These are phyloP conservation scores for Acephala macrosclerotiorum DNA, from an alignment of 2,329 filamentous ascomycete genomes.

Conservation along the genomic window DNA sequence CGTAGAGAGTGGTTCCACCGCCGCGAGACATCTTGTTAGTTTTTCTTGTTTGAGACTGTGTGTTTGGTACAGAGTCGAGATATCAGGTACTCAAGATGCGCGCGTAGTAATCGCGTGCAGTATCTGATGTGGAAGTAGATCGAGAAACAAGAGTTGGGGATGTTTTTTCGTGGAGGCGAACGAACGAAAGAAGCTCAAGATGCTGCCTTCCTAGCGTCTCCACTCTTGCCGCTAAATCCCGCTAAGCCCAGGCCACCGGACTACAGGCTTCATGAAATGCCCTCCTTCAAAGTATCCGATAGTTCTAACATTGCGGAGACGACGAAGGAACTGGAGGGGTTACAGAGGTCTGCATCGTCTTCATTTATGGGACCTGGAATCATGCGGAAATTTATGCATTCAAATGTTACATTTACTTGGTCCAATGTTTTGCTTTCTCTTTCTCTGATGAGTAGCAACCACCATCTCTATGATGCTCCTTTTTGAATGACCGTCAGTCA, in stretches of 20 bases:
- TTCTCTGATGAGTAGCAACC: slow-evolving; percentile 6
- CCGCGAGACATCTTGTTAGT: slow-evolving; percentile 80
- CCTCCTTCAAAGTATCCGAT: no score
- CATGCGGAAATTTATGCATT: not conserved
- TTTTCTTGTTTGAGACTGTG: not conserved
- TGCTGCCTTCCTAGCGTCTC: not conserved
- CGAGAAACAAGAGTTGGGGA: slow-evolving; percentile 1
- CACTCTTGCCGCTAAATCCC: not conserved
- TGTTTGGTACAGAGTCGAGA: not conserved
- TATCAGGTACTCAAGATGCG: slow-evolving; percentile 3
- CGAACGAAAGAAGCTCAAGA: not conserved
- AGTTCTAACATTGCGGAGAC: no score
- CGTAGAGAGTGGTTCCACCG: slow-evolving; percentile 87
- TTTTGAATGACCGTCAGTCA: slow-evolving; percentile 28
- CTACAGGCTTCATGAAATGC: no score
- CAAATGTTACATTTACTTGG: not conserved
- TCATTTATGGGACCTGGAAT: not conserved
- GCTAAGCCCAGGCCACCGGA: not conserved
- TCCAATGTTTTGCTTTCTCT: slow-evolving; percentile 6
- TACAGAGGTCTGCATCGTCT: no score
- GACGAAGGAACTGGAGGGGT: no score
- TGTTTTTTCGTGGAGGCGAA: not conserved
- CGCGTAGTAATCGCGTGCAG: not conserved
- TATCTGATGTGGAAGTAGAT: slow-evolving; percentile 1
- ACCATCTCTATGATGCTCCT: slow-evolving; percentile 30